These are phyloP conservation scores for Tetrahymena thermophila DNA, from an alignment of 73 alveolate genomes.

Conservation along the genomic window DNA sequence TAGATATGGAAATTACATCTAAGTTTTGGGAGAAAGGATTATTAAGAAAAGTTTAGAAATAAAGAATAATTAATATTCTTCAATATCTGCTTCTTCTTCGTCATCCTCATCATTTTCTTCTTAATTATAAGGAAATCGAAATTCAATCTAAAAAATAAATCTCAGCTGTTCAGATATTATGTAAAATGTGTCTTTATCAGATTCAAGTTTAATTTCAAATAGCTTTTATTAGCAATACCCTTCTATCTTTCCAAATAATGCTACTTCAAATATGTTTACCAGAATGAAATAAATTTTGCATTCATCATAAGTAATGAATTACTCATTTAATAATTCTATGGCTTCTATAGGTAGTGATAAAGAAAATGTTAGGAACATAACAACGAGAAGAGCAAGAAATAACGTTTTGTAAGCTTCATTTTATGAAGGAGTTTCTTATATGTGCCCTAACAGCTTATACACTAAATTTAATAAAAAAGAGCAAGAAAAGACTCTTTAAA, in stretches of 20 bases:
- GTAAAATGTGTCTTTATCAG: background rate
- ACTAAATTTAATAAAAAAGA: background rate
- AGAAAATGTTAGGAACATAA: background rate
- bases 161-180: background rate
- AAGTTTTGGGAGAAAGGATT: background rate
- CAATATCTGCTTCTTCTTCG: background rate
- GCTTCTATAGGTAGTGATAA: background rate
- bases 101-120: background rate
- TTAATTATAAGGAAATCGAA: background rate
- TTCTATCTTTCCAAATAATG: background rate
- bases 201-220: background rate
- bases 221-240: background rate
- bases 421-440: background rate
- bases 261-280: background rate
- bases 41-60: background rate
- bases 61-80: background rate
- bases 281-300: background rate
- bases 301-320: background rate
- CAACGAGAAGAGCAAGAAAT: background rate
- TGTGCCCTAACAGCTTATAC: background rate
- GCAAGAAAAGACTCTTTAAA: background rate
- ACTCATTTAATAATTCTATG: background rate
- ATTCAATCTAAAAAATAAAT: background rate
- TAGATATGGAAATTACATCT: background rate
- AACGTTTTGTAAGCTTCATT: background rate